phyloP scores from a whole-genome alignment of 352 stramenopile species.

The Globisporangium echinulatum region DNA sequence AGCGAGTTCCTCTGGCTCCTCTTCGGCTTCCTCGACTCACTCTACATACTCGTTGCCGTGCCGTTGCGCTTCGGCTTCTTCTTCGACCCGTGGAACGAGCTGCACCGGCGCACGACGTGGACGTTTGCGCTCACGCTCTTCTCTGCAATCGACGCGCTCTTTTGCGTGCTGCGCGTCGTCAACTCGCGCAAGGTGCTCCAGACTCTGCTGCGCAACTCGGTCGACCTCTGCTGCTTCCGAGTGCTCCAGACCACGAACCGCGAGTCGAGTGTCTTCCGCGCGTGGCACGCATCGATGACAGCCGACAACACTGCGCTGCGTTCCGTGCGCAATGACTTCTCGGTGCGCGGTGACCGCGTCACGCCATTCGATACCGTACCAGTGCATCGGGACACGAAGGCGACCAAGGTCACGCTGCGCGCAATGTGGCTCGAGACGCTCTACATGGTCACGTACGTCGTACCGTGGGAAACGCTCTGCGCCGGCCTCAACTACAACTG shows the following conservation, averaged over 20 bases:
- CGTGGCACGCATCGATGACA: conserved; percentile 1
- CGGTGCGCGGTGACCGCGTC: conserved; percentile 10
- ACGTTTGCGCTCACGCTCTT: conserved; percentile 20
- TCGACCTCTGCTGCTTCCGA: not conserved
- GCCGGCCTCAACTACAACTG: conserved; percentile 27
- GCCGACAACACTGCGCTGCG: conserved; percentile 4
- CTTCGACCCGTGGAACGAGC: conserved; percentile 30
- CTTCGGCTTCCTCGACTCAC: conserved; percentile 18
- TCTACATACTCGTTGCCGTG: conserved; percentile 24
- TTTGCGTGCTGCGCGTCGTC: conserved; percentile 7
- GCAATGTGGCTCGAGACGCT: conserved; percentile 5
- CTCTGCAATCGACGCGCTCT: conserved; percentile 16
- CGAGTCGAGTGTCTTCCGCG: conserved; percentile 8
- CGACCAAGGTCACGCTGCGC: not conserved
- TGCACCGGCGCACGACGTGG: conserved; percentile 10
- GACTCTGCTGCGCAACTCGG: not conserved
- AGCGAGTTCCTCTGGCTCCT: conserved; percentile 1
- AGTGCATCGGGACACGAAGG: conserved; percentile 5
- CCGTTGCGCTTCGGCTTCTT: conserved; percentile 33
- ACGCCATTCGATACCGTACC: conserved; percentile 9
- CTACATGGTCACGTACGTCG: not conserved
- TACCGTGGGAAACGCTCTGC: conserved; percentile 34
- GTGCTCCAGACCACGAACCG: conserved; percentile 1
- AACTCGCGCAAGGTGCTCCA: not conserved
- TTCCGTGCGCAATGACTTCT: conserved; percentile 11